These are phyloP conservation scores for Solanum hybrid DNA, from an alignment of 305 asterid species.

Conservation along the genomic window DNA sequence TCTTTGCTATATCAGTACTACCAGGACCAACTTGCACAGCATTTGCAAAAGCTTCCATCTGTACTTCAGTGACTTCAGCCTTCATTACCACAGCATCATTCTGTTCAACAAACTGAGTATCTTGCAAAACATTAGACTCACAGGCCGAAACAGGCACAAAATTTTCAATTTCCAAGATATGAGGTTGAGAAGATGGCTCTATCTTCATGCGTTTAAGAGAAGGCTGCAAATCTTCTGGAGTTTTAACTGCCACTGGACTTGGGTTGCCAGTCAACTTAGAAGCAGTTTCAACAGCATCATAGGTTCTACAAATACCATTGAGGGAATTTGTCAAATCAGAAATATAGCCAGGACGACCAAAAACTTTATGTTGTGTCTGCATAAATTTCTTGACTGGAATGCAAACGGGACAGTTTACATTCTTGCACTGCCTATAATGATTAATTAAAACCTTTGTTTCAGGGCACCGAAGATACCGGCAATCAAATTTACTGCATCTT, in stretches of 20 bases:
- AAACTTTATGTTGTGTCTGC: constrained; percentile 43
- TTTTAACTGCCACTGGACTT: constrained; percentile 31
- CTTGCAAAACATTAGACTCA: constrained; percentile 30
- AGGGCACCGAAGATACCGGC: constrained; percentile 57
- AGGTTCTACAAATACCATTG: constrained; percentile 37
- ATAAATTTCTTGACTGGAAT: constrained; percentile 60
- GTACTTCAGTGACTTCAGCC: constrained; percentile 41
- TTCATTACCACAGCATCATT: constrained; percentile 29
- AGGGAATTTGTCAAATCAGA: constrained; percentile 36
- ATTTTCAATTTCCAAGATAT: constrained; percentile 35
- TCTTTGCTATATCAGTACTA: constrained; percentile 31
- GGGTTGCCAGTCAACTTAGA: constrained; percentile 31
- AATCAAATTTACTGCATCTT: constrained; percentile 37
- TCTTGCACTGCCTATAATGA: constrained; percentile 57
- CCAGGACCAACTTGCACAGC: constrained; percentile 36
- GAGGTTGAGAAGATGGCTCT: constrained; percentile 43
- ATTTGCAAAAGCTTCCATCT: constrained; percentile 44
- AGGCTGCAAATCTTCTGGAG: constrained; percentile 57
- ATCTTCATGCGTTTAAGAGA: constrained; percentile 68
- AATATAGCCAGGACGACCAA: constrained; percentile 34
- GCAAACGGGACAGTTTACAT: constrained; percentile 75
- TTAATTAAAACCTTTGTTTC: constrained; percentile 38
- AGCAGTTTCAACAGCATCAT: constrained; percentile 38
- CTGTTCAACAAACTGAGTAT: constrained; percentile 26
- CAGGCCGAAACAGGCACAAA: constrained; percentile 30